Percentiles rank a stretch among this genome's conserved stretches.
Conservation (phyloP, 495 filamentous ascomycete species). For the Thozetella sp. region DNA sequence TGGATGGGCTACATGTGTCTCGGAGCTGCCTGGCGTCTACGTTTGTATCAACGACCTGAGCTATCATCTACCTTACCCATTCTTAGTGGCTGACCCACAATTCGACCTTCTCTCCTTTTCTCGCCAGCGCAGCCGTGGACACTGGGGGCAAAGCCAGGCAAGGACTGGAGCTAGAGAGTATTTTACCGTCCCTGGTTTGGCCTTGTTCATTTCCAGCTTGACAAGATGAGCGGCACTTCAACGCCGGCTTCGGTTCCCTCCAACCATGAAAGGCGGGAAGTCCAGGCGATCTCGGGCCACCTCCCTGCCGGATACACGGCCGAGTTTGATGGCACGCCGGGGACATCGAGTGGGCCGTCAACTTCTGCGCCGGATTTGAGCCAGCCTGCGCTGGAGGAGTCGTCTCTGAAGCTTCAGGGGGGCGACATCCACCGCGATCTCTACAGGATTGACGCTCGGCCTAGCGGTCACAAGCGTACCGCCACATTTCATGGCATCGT, state of each 20-base stretch:
- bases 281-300: constrained; percentile 42
- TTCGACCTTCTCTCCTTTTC: too few relatives aligned
- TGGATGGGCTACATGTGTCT: too few relatives aligned
- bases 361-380: constrained; percentile 27
- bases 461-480: constrained; percentile 49
- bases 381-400: constrained; percentile 41
- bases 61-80: too few relatives aligned
- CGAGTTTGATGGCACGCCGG: constrained; percentile 29
- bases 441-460: constrained; percentile 61
- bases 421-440: constrained; percentile 71
- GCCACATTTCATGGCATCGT: constrained; percentile 55
- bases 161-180: too few relatives aligned
- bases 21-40: too few relatives aligned
- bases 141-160: too few relatives aligned
- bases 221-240: not conserved
- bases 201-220: not conserved
- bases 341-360: constrained; percentile 1
- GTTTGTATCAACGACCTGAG: too few relatives aligned
- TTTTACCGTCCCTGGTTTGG: not conserved
- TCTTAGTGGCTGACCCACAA: too few relatives aligned
- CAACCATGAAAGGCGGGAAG: constrained; percentile 21
- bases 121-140: too few relatives aligned
- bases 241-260: not conserved
- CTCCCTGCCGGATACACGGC: constrained; percentile 47
- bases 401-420: constrained; percentile 64